A percentile compares a stretch with the other conserved stretches of the same genome.
Evolutionary conservation across 805 yeast genomes (phyloP).

Genomic region (Wickerhamiella shivajii): DNA sequence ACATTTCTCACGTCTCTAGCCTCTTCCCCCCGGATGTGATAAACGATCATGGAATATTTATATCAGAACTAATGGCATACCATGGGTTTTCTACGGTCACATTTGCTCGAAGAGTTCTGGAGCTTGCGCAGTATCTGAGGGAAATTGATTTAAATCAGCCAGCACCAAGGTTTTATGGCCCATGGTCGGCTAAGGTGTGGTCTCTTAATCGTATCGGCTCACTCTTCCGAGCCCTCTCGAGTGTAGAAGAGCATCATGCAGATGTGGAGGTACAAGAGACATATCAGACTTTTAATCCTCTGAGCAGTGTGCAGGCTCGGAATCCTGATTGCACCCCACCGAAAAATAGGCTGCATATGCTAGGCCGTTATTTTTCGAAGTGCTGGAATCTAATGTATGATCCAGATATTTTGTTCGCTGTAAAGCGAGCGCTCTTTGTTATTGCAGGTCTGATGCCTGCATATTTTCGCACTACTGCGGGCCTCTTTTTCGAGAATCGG

Average conservation of each 20-base stretch:
- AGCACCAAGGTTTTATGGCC: conserved; percentile 11
- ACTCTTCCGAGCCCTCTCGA: no score
- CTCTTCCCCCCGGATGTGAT: no score
- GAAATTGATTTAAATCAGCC: conserved; percentile 14
- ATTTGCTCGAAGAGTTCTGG: conserved; percentile 2
- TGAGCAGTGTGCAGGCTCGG: conserved; percentile 12
- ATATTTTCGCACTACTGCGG: conserved; percentile 18
- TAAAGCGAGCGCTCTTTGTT: conserved; percentile 18
- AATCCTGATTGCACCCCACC: conserved; percentile 22
- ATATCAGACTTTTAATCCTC: conserved; percentile 5
- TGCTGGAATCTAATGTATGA: conserved; percentile 8
- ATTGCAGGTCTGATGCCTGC: conserved; percentile 19
- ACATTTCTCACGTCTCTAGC: background rate
- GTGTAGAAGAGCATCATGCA: background rate
- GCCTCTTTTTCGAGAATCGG: conserved; percentile 15
- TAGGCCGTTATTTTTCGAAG: conserved; percentile 11
- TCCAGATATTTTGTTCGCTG: conserved; percentile 15
- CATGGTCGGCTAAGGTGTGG: no score
- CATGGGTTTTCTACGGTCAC: conserved; percentile 6
- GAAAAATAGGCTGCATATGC: conserved; percentile 13
- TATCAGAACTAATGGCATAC: conserved; percentile 4
- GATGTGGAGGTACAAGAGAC: background rate
- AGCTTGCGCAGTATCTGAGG: conserved; percentile 7
- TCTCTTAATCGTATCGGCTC: no score
- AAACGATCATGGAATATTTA: conserved; percentile 3